Evolutionary conservation across 345 rosid genomes (phyloP).

Genomic region (Carallia pectinifolia): DNA sequence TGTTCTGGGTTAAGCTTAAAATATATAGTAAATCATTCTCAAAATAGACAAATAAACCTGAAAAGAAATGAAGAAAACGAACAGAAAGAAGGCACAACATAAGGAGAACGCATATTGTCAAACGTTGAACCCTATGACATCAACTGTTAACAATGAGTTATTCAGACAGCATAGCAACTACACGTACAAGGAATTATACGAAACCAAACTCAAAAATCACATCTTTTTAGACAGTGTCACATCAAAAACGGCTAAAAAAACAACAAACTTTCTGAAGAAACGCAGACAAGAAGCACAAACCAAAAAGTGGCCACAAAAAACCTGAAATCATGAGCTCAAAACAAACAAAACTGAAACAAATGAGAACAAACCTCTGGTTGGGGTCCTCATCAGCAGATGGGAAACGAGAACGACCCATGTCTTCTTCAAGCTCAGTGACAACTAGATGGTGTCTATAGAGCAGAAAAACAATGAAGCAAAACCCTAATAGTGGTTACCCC

Average conservation of each 20-base stretch:
- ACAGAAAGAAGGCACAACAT: too few species aligned
- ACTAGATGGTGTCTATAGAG: neutral
- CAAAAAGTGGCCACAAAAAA: neutral
- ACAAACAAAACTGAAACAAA: conserved; percentile 7
- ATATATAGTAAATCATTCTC: neutral
- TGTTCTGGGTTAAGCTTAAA: neutral
- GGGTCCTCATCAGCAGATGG: conserved; percentile 86
- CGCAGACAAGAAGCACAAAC: neutral
- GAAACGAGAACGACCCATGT: conserved; percentile 96
- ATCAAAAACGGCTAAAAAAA: neutral
- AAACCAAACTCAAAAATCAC: neutral
- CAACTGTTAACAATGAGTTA: too few species aligned
- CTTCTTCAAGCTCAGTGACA: conserved; percentile 12
- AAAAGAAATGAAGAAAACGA: neutral
- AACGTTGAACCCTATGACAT: too few species aligned
- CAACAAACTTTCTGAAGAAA: neutral
- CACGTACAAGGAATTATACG: too few species aligned
- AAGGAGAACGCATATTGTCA: too few species aligned
- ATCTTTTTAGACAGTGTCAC: neutral
- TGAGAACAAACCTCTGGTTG: conserved; percentile 63
- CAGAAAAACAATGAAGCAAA: neutral
- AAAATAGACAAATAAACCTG: neutral
- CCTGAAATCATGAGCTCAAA: neutral
- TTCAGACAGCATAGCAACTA: too few species aligned
- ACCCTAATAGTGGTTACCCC: conserved; percentile 4